phyloP scores from a whole-genome alignment of 345 rosid genomes.

The Firmiana major region DNA sequence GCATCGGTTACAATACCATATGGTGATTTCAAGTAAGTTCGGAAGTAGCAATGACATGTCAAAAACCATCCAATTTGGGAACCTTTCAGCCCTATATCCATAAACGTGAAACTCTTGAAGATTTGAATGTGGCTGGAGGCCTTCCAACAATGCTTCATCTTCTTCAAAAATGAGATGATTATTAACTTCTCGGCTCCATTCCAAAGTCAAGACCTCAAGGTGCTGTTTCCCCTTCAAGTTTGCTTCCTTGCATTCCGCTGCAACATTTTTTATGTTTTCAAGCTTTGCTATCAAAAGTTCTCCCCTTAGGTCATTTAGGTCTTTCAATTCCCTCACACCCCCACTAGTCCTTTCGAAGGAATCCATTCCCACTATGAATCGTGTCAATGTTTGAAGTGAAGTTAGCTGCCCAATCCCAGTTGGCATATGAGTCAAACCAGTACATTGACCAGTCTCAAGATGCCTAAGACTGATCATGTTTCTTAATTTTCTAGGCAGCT shows the following conservation, averaged over 20 bases:
- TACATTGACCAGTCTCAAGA: constrained; percentile 13
- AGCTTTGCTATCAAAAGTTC: constrained; percentile 8
- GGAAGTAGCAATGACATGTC: constrained; percentile 7
- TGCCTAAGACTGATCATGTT: constrained; percentile 10
- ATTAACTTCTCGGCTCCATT: constrained; percentile 10
- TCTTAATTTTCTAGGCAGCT: constrained; percentile 10
- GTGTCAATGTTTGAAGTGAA: constrained; percentile 10
- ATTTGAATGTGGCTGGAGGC: constrained; percentile 12
- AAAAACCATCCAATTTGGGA: constrained; percentile 7
- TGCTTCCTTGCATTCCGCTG: constrained; percentile 6
- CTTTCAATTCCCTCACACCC: constrained; percentile 8
- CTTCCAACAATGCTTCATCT: constrained; percentile 8
- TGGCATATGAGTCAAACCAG: constrained; percentile 14
- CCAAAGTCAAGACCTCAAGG: constrained; percentile 12
- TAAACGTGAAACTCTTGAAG: constrained; percentile 8
- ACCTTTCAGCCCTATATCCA: constrained; percentile 5
- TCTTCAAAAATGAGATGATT: constrained; percentile 7
- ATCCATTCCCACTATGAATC: not conserved
- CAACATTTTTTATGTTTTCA: constrained; percentile 5
- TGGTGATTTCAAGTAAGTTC: constrained; percentile 15
- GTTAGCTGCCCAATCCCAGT: constrained; percentile 9
- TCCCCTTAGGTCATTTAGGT: constrained; percentile 14
- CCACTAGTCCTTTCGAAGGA: not conserved
- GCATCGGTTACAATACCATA: not conserved
- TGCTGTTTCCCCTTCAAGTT: not conserved